Evolutionary conservation across 2,329 filamentous ascomycete genomes (phyloP), one percentile per base, ranked within the genome.

Genomic region (Exophiala lecanii-corni): DNA sequence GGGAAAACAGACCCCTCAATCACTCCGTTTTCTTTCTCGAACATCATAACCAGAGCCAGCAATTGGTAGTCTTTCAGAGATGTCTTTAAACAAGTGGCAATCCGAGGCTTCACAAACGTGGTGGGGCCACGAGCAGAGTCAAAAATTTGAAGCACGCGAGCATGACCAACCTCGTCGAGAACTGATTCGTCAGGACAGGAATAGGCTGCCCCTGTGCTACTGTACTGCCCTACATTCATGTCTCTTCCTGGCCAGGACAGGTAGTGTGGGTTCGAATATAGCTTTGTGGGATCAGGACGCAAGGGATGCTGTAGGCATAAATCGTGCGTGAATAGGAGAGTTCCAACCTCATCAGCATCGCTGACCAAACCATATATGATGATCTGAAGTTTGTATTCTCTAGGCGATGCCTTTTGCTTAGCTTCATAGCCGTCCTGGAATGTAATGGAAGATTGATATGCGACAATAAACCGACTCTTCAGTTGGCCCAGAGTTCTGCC

Each of bases 1-100:
- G 58, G 53, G 39, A 59, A 57, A 18, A 37, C 44, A 9, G 52
- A n/a, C 4, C 47, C 18, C 31, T 50, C 42, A 6, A 54, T 15
- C 15, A 39, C 33, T 2, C 51, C 55, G 17, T 38, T 16, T 38
- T 63, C 61, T 41, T 56, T 62, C 35, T 61, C 56, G 5, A 53
- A 28, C 61, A 63, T 62, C 57, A 62, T 60, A 31, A 55, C 45
- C 5, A 62, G 45, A 18, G 59, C 60, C 23, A 43, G 38, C 9
- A 56, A 45, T 53, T 63, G 60, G 39, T 62, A 58, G 21, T 19
- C 18, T 18, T 3, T 36, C 13, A 36, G 39, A 10, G 15, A 9
- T 18, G 38, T 39, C n/a, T 19, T 18, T 9, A 12, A 17, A 18
- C 9, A n/a, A 17, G 21, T 26, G 5, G 15, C 10, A 10, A 17